A percentile compares a stretch with the other conserved stretches of the same genome.
phyloP scores from a whole-genome alignment of 179 eudicot genomes.

The Silene coronaria region DNA sequence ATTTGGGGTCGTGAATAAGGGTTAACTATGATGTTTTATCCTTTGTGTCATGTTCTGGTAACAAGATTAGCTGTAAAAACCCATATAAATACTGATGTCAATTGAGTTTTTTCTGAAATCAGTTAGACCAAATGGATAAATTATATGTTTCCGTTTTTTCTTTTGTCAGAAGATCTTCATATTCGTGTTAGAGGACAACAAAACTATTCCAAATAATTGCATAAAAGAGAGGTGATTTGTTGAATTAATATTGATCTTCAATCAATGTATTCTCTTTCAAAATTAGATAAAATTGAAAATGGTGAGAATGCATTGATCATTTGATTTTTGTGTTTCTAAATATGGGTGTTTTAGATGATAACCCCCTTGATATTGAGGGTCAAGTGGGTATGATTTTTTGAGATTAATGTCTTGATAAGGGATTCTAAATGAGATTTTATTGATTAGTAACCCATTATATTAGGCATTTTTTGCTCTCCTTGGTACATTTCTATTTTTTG shows the following conservation, averaged over 20 bases:
- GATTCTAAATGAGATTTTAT: background rate
- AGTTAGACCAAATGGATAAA: constrained; percentile 20
- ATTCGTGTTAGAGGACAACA: constrained; percentile 28
- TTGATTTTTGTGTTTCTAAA: constrained; percentile 3
- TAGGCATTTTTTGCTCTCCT: constrained; percentile 30
- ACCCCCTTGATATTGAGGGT: constrained; percentile 19
- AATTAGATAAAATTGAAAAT: constrained; percentile 1
- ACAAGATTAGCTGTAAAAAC: constrained; percentile 35
- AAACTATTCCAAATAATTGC: background rate
- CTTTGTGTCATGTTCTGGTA: constrained; percentile 20
- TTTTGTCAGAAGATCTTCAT: constrained; percentile 28
- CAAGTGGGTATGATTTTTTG: constrained; percentile 16
- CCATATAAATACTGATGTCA: constrained; percentile 13
- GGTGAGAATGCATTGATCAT: background rate
- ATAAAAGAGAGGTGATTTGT: background rate
- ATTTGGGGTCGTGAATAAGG: constrained; percentile 28
- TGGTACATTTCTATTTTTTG: background rate
- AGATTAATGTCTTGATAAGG: background rate
- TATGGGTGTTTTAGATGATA: background rate
- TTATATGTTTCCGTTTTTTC: constrained; percentile 21
- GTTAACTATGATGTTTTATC: constrained; percentile 13
- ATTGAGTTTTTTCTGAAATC: constrained; percentile 16
- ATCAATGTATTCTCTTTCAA: background rate
- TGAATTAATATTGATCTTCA: background rate
- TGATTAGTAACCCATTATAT: constrained; percentile 28